Evolutionary conservation across 768 basidiomycete genomes (phyloP), one percentile per base, ranked within the genome.

Genomic region (Rhodotorula paludigena): DNA sequence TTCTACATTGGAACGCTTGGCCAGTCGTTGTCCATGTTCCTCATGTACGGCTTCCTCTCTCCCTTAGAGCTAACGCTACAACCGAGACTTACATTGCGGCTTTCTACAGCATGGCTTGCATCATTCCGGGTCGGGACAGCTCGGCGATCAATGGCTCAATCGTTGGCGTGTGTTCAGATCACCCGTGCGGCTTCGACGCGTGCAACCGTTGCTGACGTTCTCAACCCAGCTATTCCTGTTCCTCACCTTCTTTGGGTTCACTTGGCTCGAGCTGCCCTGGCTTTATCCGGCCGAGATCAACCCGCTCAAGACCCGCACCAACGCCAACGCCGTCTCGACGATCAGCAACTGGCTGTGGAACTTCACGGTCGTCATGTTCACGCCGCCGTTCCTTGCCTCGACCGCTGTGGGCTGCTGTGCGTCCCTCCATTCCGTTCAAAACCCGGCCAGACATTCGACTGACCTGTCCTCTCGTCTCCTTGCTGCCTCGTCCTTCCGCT

Each of bases 201-300:
- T n/a, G 20, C 28, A 10, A n/a, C 47, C 47, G 10, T 60, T 84
- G 51, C 79, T 82, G 23, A 84, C 85, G 35, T 80, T 83, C 0
- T 80, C 12, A 12, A 48, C 86, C 42, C 74, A 86, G 5, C 77
- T 87, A 2, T 87, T 88, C 75, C 82, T 86, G n/a, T 87, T 86
- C 81, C 86, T 87, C 76, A 84, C 84, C 23, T 84, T 85, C 79
- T 88, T 88, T 74, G 85, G 85, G 1, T 77, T 86, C 60, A 86
- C 86, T 0, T 88, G 86, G 86, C 76, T 87, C 48, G 85, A 86
- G 25, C 85, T 86, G 83, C 85, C 86, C 1, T 87, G 86, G 85
- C 79, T 87, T 66, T 86, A 86, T 82, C 81, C 80, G 35, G 81
- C 81, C 67, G 81, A 81, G 75, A 75, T 81, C 75, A 81, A 81